Percentiles rank a stretch among this genome's conserved stretches.
Conservation (phyloP, 179 eudicot species). For the Sideroxylon spinosum region DNA sequence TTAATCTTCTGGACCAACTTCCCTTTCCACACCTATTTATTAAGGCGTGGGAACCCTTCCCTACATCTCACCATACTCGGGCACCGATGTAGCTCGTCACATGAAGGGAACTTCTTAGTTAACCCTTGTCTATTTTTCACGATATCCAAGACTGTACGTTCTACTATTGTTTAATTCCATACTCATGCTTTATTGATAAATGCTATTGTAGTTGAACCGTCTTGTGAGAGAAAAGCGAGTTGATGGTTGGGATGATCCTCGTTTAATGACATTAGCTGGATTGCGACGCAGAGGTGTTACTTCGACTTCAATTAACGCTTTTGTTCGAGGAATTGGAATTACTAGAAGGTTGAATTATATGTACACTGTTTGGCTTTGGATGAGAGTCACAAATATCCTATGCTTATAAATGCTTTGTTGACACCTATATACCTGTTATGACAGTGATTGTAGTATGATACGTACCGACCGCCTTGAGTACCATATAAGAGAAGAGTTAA, state of each 20-base stretch:
- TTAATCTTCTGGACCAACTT: too few relatives aligned
- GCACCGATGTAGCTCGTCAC: too few relatives aligned
- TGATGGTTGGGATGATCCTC: constrained; percentile 99
- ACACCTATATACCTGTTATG: constrained; percentile 7
- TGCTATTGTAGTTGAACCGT: constrained; percentile 60
- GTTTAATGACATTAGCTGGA: constrained; percentile 90
- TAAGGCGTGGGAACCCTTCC: too few relatives aligned
- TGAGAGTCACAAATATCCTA: neutral
- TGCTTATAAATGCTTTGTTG: constrained; percentile 11
- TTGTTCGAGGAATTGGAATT: constrained; percentile 93
- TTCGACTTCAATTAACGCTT: constrained; percentile 72
- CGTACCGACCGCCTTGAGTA: constrained; percentile 73
- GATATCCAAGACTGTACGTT: too few relatives aligned
- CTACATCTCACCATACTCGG: too few relatives aligned
- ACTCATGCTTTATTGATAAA: neutral
- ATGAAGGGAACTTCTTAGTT: too few relatives aligned
- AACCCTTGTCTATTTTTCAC: too few relatives aligned
- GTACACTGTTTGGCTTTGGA: neutral
- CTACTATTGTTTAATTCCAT: neutral
- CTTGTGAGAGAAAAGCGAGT: constrained; percentile 87
- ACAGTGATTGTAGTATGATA: constrained; percentile 84
- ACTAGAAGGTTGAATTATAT: constrained; percentile 64
- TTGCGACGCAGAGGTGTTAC: constrained; percentile 90
- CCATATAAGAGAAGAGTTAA: constrained; percentile 87
- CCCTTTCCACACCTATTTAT: too few relatives aligned